Percentiles rank a stretch among this genome's conserved stretches.
Evolutionary conservation across 1,139 yeast genomes (phyloP).

Genomic region (Wickerhamomyces sp.): DNA sequence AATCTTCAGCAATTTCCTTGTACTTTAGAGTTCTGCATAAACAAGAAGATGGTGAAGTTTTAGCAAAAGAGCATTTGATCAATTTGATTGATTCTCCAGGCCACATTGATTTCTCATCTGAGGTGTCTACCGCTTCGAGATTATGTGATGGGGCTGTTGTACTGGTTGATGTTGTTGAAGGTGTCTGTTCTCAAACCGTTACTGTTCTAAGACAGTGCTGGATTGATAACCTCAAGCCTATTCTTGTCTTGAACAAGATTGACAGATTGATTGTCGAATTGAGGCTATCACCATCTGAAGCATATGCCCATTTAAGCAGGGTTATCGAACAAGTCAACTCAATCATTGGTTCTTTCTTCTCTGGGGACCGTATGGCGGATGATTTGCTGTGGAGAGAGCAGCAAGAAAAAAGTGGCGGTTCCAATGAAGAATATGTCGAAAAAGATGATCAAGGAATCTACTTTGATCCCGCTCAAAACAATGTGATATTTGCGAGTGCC

Average conservation of each 20-base stretch:
- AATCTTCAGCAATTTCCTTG: conserved; percentile 85
- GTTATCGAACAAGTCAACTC: conserved; percentile 92
- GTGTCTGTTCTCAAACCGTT: conserved; percentile 95
- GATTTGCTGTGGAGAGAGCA: conserved; percentile 80
- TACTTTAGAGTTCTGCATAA: conserved; percentile 65
- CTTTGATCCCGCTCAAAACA: conserved; percentile 84
- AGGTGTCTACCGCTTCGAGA: conserved; percentile 92
- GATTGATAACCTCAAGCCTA: conserved; percentile 85
- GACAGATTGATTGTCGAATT: conserved; percentile 83
- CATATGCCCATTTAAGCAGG: conserved; percentile 72
- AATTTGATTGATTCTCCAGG: conserved; percentile 98
- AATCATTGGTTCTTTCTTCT: conserved; percentile 86
- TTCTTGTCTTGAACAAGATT: conserved; percentile 87
- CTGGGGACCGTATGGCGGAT: conserved; percentile 91
- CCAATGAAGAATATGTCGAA: conserved; percentile 61
- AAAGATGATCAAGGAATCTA: conserved; percentile 79
- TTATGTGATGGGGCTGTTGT: conserved; percentile 96
- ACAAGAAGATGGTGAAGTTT: conserved; percentile 35
- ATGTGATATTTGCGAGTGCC: conserved; percentile 92
- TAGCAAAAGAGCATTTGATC: conserved; percentile 71
- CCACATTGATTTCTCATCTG: conserved; percentile 94
- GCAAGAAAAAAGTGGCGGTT: conserved; percentile 33
- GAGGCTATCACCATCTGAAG: conserved; percentile 78
- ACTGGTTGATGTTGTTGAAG: conserved; percentile 94
- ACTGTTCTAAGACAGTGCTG: conserved; percentile 94